phyloP scores from a whole-genome alignment of 1,284 basidiomycete species.

The Sanghuangporus sanghuang region DNA sequence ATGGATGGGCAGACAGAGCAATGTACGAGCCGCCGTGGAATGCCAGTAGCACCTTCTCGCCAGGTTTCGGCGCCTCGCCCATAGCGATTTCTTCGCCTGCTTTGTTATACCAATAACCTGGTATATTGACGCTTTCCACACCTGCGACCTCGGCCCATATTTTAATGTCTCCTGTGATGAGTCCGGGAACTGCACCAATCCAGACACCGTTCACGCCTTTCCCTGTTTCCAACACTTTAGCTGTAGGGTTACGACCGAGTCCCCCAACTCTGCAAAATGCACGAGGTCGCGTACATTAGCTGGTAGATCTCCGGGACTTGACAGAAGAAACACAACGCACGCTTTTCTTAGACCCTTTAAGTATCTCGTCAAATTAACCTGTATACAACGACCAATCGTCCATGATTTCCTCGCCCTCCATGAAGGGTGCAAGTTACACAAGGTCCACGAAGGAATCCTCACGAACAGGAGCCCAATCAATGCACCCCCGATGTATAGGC shows the following conservation, averaged over 20 bases:
- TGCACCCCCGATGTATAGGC: neutral
- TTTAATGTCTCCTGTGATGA: constrained; percentile 38
- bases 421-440: constrained; percentile 1
- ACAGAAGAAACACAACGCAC: neutral
- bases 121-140: constrained; percentile 18
- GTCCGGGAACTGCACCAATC: constrained; percentile 17
- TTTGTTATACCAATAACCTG: constrained; percentile 21
- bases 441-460: constrained; percentile 6
- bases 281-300: neutral
- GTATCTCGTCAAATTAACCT: neutral
- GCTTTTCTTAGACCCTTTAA: neutral
- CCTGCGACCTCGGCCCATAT: constrained; percentile 18
- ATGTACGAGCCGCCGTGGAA: constrained; percentile 31
- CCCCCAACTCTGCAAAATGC: neutral
- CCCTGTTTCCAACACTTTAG: constrained; percentile 9
- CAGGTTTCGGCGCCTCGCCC: constrained; percentile 22
- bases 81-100: constrained; percentile 45
- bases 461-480: constrained; percentile 1
- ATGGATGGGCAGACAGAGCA: constrained; percentile 25
- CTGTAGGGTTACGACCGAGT: neutral
- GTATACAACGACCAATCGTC: constrained; percentile 1
- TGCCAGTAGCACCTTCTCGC: constrained; percentile 31
- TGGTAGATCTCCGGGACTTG: neutral
- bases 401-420: constrained; percentile 8
- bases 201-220: constrained; percentile 19